phyloP scores from a whole-genome alignment of 495 filamentous ascomycete genomes.

The Eremomyces bilateralis region DNA sequence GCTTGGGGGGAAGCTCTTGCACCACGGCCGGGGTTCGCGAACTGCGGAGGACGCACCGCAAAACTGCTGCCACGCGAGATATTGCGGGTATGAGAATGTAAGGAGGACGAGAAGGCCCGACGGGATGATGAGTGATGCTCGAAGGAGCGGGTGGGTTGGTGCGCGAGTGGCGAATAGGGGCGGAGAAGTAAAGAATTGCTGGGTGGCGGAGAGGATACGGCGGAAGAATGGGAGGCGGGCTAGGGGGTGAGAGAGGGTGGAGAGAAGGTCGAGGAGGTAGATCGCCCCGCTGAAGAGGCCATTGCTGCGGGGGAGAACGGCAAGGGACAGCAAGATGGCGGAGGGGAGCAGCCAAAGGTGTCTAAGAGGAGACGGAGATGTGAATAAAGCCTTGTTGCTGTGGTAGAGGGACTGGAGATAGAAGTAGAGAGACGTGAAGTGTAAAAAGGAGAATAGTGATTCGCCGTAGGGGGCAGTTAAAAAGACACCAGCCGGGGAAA shows the following conservation, averaged over 20 bases:
- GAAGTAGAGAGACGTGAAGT: constrained; percentile 48
- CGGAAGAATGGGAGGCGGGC: too few relatives aligned
- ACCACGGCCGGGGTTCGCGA: constrained; percentile 44
- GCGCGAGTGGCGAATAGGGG: constrained; percentile 1
- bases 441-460: constrained; percentile 54
- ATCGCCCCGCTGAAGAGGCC: constrained; percentile 64
- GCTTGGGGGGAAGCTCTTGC: constrained; percentile 44
- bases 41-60: constrained; percentile 25
- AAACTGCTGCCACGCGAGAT: constrained; percentile 48
- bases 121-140: background rate
- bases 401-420: constrained; percentile 25
- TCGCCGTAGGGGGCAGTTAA: constrained; percentile 77
- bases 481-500: constrained; percentile 77
- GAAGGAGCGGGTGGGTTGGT: background rate
- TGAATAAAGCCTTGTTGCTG: constrained; percentile 3
- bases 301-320: constrained; percentile 64
- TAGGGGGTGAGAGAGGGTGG: too few relatives aligned
- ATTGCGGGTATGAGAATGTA: constrained; percentile 51
- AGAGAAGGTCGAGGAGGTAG: constrained; percentile 35
- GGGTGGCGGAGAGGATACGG: too few relatives aligned
- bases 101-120: constrained; percentile 41
- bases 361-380: too few relatives aligned
- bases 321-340: constrained; percentile 33
- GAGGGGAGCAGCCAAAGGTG: background rate
- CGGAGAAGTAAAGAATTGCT: too few relatives aligned